Base-by-base conservation (phyloP, 2,329 filamentous ascomycete species). In the Trichocomaceae sp. region DNA sequence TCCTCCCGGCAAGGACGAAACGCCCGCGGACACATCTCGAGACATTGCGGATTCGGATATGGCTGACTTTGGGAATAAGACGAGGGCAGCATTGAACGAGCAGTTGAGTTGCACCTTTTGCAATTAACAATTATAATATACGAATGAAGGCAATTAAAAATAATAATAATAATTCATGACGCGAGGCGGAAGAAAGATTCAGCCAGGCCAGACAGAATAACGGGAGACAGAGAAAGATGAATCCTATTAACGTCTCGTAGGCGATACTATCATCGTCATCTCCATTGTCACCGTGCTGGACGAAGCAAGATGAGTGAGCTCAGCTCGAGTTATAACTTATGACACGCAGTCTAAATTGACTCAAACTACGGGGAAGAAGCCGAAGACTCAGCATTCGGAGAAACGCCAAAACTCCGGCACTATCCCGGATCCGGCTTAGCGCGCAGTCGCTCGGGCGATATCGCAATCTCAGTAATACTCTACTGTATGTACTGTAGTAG, bases 11-110 rank as follows among this genome's bases (percentile, higher is more conserved):
- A 47, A 23, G 20, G 64, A 54, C 52, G 63, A 53, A 57, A 67
- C 60, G 45, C 61, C 60, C 44, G 62, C 60, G 55, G 66, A 52
- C 20, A 61, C 65, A 64, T 68, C 58, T 58, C 61, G 61, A 58
- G 67, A 59, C 66, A 69, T 68, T 55, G 47, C 42, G 51, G 39
- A 42, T 9, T n/a, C n/a, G 17, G 35, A 15, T 6, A 17, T 19
- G 8, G 8, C 3, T 42, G 17, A 41, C 9, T 39, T 17, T 39
- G 3, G 19, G 35, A 6, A 39, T 10, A 13, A 22, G 39, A 20
- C 26, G 37, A 13, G 6, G 29, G 37, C 12, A 42, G 39, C 39
- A 42, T 20, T 42, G 39, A 7, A 19, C 22, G 39, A 42, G 39
- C 39, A 8, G 5, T n/a, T n/a, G n/a, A n/a, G n/a, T n/a, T n/a